Conservation (phyloP, 768 basidiomycete species). For the Cystobasidium ongulense region DNA sequence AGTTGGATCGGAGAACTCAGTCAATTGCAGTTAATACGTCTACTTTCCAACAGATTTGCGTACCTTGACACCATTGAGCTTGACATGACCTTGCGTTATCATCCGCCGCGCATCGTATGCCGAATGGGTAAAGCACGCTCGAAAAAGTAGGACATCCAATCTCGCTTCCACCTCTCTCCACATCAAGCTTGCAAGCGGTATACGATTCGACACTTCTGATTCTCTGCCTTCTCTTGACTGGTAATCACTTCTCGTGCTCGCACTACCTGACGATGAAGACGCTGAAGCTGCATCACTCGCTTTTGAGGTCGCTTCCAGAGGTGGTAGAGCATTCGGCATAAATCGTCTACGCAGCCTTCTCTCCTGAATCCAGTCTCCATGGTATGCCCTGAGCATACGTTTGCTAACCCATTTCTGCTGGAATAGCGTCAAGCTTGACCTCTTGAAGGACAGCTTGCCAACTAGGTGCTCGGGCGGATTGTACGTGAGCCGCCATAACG, state of each 20-base stretch:
- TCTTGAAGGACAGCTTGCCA: slow-evolving; percentile 57
- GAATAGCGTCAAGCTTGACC: slow-evolving; percentile 57
- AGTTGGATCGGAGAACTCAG: neutral
- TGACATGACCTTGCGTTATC: slow-evolving; percentile 76
- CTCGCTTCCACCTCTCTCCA: slow-evolving; percentile 86
- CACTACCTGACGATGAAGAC: slow-evolving; percentile 50
- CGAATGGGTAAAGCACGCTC: slow-evolving; percentile 75
- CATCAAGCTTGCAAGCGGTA: slow-evolving; percentile 93
- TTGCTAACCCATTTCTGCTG: slow-evolving; percentile 88
- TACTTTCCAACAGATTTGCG: slow-evolving; percentile 39
- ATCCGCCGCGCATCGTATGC: slow-evolving; percentile 81
- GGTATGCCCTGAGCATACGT: slow-evolving; percentile 79
- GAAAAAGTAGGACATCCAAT: slow-evolving; percentile 84
- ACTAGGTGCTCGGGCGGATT: slow-evolving; percentile 1
- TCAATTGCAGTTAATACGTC: neutral
- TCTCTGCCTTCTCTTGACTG: slow-evolving; percentile 49
- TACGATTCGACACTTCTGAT: slow-evolving; percentile 55
- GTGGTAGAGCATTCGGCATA: slow-evolving; percentile 72
- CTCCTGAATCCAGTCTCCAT: slow-evolving; percentile 88
- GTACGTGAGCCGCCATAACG: neutral
- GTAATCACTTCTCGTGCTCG: slow-evolving; percentile 47
- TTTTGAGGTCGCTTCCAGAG: slow-evolving; percentile 47
- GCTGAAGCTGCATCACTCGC: slow-evolving; percentile 49
- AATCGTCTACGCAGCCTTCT: slow-evolving; percentile 92
- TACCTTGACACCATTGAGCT: slow-evolving; percentile 83